phyloP scores from a whole-genome alignment of 2,329 filamentous ascomycete genomes.

The Pestalotiopsis sp. region DNA sequence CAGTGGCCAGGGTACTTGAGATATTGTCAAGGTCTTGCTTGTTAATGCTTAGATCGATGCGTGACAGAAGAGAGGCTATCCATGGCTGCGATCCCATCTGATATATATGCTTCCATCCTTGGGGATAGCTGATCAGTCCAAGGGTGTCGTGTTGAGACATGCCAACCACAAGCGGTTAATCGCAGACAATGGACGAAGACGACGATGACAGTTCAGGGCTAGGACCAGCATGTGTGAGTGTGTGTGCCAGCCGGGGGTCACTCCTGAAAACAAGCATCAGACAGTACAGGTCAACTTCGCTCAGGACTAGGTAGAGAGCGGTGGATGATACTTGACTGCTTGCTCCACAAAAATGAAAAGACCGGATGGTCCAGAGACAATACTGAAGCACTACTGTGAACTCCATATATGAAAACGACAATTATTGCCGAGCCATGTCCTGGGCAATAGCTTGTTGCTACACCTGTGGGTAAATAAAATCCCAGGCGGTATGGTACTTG shows the following conservation, averaged over 20 bases:
- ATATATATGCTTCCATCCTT: slow-evolving; percentile 15
- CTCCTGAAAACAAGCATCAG: slow-evolving; percentile 50
- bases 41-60: background rate
- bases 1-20: slow-evolving; percentile 12
- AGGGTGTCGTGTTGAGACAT: slow-evolving; percentile 1
- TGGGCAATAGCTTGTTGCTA: background rate
- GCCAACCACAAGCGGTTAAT: background rate
- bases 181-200: background rate
- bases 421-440: slow-evolving; percentile 4
- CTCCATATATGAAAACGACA: slow-evolving; percentile 4
- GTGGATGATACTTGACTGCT: background rate
- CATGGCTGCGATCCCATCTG: slow-evolving; percentile 24
- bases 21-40: background rate
- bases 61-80: slow-evolving; percentile 15
- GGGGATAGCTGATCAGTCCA: background rate
- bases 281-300: slow-evolving; percentile 35
- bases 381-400: slow-evolving; percentile 4
- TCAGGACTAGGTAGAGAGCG: slow-evolving; percentile 15
- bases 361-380: slow-evolving; percentile 3
- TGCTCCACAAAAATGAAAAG: slow-evolving; percentile 22
- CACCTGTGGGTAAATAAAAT: background rate
- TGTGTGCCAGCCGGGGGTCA: slow-evolving; percentile 37
- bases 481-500: background rate
- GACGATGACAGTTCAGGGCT: slow-evolving; percentile 31
- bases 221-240: slow-evolving; percentile 41